These are phyloP conservation scores for Selenicereus undatus DNA, from an alignment of 148 eudicot species.

Conservation along the genomic window DNA sequence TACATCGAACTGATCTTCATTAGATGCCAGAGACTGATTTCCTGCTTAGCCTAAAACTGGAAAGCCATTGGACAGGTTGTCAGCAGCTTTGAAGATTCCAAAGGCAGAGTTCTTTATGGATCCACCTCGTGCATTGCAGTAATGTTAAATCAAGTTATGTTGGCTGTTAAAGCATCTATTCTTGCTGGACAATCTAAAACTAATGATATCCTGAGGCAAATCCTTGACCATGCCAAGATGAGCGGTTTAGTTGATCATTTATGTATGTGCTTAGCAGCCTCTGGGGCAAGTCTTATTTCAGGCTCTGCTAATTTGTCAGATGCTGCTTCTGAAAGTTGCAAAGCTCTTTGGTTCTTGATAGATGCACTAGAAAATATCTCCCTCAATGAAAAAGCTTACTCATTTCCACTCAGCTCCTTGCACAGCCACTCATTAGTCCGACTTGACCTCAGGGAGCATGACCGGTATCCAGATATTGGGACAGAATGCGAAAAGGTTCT, in stretches of 20 bases:
- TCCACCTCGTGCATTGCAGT: conserved; percentile 72
- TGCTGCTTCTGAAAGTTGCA: conserved; percentile 89
- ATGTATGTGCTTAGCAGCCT: conserved; percentile 59
- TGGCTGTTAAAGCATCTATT: conserved; percentile 57
- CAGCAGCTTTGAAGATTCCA: conserved; percentile 50
- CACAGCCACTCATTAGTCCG: conserved; percentile 49
- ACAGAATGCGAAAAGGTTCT: conserved; percentile 52
- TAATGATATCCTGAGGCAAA: conserved; percentile 48
- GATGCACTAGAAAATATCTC: conserved; percentile 59
- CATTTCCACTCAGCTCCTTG: conserved; percentile 64
- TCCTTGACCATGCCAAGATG: conserved; percentile 74
- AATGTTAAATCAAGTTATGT: conserved; percentile 61
- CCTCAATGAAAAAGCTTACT: conserved; percentile 34
- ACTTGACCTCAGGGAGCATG: conserved; percentile 50
- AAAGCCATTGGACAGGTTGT: conserved; percentile 45
- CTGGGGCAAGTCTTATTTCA: conserved; percentile 78
- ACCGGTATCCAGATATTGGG: conserved; percentile 37
- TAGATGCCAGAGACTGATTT: not conserved
- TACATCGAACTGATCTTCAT: not conserved
- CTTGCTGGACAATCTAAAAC: conserved; percentile 28
- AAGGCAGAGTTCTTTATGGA: conserved; percentile 73
- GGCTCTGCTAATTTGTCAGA: conserved; percentile 78
- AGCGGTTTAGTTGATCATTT: conserved; percentile 61
- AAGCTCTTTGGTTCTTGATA: conserved; percentile 75
- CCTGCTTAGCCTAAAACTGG: not conserved